phyloP scores from a whole-genome alignment of 257 asterid genomes.

The Solanum chmielewskii region DNA sequence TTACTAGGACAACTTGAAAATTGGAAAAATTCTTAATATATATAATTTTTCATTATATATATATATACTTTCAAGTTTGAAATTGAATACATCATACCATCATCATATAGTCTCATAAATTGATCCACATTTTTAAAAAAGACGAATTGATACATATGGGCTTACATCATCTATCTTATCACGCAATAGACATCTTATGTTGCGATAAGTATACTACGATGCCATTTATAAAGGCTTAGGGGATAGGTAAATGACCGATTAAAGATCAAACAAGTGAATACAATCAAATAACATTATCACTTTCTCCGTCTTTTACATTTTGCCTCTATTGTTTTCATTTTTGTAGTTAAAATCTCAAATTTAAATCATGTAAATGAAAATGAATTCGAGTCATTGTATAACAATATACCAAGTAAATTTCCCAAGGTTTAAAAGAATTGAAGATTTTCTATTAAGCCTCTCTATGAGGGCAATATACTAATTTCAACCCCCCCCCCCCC shows the following conservation, averaged over 20 bases:
- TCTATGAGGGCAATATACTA: too few species aligned
- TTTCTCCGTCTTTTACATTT: not conserved
- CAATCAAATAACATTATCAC: not conserved
- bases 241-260: too few species aligned
- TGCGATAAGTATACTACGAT: not conserved
- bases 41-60: not conserved
- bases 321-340: not conserved
- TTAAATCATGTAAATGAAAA: not conserved
- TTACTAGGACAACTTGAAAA: not conserved
- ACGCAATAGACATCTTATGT: not conserved
- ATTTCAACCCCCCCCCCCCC: too few species aligned
- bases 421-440: too few species aligned
- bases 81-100: not conserved
- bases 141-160: not conserved
- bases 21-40: not conserved
- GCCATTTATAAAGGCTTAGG: not conserved
- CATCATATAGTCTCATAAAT: not conserved
- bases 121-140: not conserved
- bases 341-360: not conserved
- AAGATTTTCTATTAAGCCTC: too few species aligned
- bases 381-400: not conserved
- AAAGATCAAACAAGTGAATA: not conserved
- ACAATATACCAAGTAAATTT: not conserved
- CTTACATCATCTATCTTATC: not conserved
- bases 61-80: not conserved